Percentiles rank a stretch among this genome's conserved stretches.
Evolutionary conservation across 306 rosid species (phyloP).

Genomic region (Casuarina equisetifolia): DNA sequence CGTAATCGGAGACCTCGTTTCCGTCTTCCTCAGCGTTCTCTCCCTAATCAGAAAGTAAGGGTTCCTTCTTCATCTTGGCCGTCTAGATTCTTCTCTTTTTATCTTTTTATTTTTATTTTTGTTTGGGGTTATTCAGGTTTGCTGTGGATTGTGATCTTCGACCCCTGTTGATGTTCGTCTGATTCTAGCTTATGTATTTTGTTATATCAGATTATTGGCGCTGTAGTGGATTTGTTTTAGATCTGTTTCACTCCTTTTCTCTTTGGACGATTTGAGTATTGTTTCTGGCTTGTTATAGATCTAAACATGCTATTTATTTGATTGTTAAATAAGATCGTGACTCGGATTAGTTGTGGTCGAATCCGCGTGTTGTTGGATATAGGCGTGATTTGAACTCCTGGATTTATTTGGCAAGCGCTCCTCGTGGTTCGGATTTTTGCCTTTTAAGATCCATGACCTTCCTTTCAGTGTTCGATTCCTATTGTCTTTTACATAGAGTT

Average conservation of each 20-base stretch:
- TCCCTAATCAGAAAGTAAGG: slow-evolving; percentile 9
- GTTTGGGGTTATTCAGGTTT: neutral
- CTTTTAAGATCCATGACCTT: neutral
- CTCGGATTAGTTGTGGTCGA: too few species aligned
- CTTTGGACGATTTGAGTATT: neutral
- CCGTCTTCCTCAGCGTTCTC: too few species aligned
- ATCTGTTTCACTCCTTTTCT: slow-evolving; percentile 12
- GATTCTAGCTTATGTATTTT: neutral
- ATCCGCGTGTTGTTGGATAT: too few species aligned
- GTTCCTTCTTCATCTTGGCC: neutral
- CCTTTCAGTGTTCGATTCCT: neutral
- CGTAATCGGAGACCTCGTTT: neutral
- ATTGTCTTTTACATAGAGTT: neutral
- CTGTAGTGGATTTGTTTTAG: neutral
- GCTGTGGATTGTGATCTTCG: neutral
- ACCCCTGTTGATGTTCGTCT: neutral
- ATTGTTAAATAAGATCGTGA: neutral
- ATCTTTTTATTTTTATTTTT: neutral
- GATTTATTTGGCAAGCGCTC: neutral
- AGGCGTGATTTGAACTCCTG: neutral
- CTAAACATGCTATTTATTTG: neutral
- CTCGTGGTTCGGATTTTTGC: neutral
- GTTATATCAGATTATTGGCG: neutral
- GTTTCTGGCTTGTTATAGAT: neutral
- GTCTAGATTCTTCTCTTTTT: neutral